A percentile compares a stretch with the other conserved stretches of the same genome.
Evolutionary conservation across 2,329 filamentous ascomycete genomes (phyloP).

Genomic region (Akanthomyces uredinophilus): DNA sequence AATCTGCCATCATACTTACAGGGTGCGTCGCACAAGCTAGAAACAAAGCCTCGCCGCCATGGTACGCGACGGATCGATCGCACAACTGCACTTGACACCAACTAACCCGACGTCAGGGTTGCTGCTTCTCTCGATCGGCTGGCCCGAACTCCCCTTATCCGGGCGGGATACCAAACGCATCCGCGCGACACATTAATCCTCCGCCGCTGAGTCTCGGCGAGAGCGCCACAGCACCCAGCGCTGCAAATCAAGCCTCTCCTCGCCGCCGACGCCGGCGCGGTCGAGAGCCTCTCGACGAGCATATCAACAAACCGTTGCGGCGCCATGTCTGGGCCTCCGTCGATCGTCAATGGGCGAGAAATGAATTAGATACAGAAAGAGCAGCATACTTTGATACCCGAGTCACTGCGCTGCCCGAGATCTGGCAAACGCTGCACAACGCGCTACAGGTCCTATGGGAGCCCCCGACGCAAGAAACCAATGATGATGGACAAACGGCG

Average conservation of each 20-base stretch:
- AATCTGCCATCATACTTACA: neutral
- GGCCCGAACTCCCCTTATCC: constrained; percentile 51
- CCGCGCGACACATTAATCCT: constrained; percentile 49
- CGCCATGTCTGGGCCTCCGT: constrained; percentile 61
- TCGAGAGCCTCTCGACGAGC: constrained; percentile 49
- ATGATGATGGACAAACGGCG: constrained; percentile 31
- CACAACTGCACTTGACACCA: neutral
- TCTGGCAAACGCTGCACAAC: constrained; percentile 71
- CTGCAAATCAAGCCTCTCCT: constrained; percentile 19
- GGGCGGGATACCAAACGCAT: constrained; percentile 43
- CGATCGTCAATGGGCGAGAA: constrained; percentile 63
- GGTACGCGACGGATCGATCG: neutral
- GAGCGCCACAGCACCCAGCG: constrained; percentile 23
- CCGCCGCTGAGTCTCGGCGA: constrained; percentile 30
- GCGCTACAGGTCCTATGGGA: constrained; percentile 65
- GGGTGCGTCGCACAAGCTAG: neutral
- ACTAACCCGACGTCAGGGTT: constrained; percentile 42
- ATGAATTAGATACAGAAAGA: constrained; percentile 64
- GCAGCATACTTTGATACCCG: constrained; percentile 86
- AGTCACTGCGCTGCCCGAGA: constrained; percentile 68
- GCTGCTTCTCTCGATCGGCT: constrained; percentile 50
- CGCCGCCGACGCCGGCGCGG: constrained; percentile 31
- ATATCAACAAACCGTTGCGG: constrained; percentile 65
- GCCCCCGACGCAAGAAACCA: constrained; percentile 31
- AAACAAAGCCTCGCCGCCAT: neutral